A percentile compares a stretch with the other conserved stretches of the same genome.
Evolutionary conservation across 768 basidiomycete species (phyloP).

Genomic region (Leccinum uliginosum): DNA sequence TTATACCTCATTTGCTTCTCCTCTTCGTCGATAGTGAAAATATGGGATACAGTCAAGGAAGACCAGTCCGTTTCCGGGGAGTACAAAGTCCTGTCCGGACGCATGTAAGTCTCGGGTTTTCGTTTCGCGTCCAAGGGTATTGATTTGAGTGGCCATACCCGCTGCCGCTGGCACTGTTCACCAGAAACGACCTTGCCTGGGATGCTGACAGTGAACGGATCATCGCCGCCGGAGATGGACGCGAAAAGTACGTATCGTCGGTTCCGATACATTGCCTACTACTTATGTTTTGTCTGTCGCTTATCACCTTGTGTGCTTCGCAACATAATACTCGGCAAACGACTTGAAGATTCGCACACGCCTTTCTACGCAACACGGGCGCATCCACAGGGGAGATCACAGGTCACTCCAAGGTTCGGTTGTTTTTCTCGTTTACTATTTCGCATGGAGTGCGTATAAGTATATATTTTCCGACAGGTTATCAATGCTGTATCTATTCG

Average conservation of each 20-base stretch:
- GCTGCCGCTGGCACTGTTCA: background rate
- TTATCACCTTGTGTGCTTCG: background rate
- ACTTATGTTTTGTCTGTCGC: background rate
- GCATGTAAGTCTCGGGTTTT: slow-evolving; percentile 44
- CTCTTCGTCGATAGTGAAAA: slow-evolving; percentile 49
- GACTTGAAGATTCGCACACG: slow-evolving; percentile 64
- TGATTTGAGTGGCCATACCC: background rate
- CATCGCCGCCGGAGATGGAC: slow-evolving; percentile 88
- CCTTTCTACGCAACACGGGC: slow-evolving; percentile 81
- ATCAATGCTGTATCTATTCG: slow-evolving; percentile 89
- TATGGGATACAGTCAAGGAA: slow-evolving; percentile 92
- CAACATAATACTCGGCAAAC: background rate
- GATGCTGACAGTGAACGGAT: slow-evolving; percentile 96
- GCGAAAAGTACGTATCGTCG: slow-evolving; percentile 59
- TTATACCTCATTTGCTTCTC: background rate
- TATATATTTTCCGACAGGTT: slow-evolving; percentile 37
- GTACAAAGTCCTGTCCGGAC: slow-evolving; percentile 68
- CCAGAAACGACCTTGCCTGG: slow-evolving; percentile 94
- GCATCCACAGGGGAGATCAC: slow-evolving; percentile 83
- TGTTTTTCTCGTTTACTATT: background rate
- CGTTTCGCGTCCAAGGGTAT: background rate
- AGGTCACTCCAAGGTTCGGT: slow-evolving; percentile 79
- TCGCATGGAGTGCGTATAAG: background rate
- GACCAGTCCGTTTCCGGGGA: slow-evolving; percentile 82
- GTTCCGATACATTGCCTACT: background rate